A percentile compares a stretch with the other conserved stretches of the same genome.
Conservation (phyloP, 768 basidiomycete genomes). For the Pleurotus sapidus region DNA sequence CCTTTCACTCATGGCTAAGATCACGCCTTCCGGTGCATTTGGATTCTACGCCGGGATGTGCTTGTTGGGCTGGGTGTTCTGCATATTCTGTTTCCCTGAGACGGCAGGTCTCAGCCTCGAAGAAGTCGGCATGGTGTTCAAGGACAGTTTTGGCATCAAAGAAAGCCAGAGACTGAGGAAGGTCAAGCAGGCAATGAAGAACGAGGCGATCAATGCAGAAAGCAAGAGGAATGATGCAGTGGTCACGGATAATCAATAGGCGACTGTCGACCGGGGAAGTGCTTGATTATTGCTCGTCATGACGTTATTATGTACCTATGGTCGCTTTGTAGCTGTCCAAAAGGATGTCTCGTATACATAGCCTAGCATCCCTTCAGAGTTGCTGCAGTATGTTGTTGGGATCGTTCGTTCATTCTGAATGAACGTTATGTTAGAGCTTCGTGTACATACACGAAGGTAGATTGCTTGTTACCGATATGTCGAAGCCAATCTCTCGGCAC, state of each 20-base stretch:
- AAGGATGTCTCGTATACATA: conserved; percentile 85
- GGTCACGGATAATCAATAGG: too few relatives aligned
- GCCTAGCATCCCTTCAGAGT: conserved; percentile 74
- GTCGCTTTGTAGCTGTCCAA: conserved; percentile 64
- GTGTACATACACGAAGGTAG: not conserved
- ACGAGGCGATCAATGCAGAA: conserved; percentile 20
- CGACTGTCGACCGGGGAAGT: too few relatives aligned
- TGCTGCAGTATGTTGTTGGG: conserved; percentile 84
- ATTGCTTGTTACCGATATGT: conserved; percentile 58
- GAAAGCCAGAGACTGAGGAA: conserved; percentile 50
- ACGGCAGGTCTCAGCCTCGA: conserved; percentile 72
- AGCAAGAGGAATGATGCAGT: not conserved
- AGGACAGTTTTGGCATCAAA: conserved; percentile 59
- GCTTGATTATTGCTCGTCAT: too few relatives aligned
- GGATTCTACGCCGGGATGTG: conserved; percentile 77
- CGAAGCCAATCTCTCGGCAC: conserved; percentile 74
- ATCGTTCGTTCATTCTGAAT: conserved; percentile 75
- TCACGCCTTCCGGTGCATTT: conserved; percentile 75
- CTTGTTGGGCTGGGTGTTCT: conserved; percentile 67
- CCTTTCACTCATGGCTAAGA: conserved; percentile 70
- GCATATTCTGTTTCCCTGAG: conserved; percentile 72
- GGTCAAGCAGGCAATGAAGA: conserved; percentile 41
- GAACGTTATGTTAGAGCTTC: not conserved
- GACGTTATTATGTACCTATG: not conserved
- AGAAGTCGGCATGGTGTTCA: conserved; percentile 63